Percentiles rank a stretch among this genome's conserved stretches.
phyloP scores from a whole-genome alignment of 23 red algal species.

The Agarophyton chilense region DNA sequence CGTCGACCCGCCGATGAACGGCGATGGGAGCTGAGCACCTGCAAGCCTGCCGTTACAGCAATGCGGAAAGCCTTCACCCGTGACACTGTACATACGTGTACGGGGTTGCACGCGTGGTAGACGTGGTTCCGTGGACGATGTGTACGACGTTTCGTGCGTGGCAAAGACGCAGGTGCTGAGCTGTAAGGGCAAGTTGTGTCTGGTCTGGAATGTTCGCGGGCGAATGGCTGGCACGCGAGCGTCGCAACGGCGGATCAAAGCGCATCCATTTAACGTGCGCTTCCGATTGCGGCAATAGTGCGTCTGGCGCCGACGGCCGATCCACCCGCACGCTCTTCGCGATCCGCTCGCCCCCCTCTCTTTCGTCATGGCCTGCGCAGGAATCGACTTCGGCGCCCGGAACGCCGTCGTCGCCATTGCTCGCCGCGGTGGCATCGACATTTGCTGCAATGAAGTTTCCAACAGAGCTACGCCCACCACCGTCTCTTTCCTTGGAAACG shows the following conservation, averaged over 20 bases:
- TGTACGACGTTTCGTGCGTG: too few relatives aligned
- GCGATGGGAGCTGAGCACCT: neutral
- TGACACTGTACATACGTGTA: neutral
- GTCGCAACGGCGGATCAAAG: neutral
- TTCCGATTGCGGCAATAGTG: neutral
- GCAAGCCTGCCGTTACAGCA: neutral
- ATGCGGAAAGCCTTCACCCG: neutral
- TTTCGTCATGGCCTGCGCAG: conserved; percentile 86
- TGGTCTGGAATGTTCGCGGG: conserved; percentile 61
- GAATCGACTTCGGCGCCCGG: conserved; percentile 96
- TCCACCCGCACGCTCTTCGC: neutral
- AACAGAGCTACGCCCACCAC: conserved; percentile 90
- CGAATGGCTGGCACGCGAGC: neutral
- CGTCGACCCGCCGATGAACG: neutral
- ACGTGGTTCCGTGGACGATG: too few relatives aligned
- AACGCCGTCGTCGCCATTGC: conserved; percentile 96
- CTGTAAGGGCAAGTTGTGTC: neutral
- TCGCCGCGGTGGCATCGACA: conserved; percentile 93
- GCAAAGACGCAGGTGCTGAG: too few relatives aligned
- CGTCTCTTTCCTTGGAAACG: conserved; percentile 83
- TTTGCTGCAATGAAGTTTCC: conserved; percentile 91
- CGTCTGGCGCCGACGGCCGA: too few relatives aligned
- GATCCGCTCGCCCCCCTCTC: neutral
- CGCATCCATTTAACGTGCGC: neutral
- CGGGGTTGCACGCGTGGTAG: neutral